Conservation (phyloP, 23 red algal genomes). For the Gracilaria caudata region DNA sequence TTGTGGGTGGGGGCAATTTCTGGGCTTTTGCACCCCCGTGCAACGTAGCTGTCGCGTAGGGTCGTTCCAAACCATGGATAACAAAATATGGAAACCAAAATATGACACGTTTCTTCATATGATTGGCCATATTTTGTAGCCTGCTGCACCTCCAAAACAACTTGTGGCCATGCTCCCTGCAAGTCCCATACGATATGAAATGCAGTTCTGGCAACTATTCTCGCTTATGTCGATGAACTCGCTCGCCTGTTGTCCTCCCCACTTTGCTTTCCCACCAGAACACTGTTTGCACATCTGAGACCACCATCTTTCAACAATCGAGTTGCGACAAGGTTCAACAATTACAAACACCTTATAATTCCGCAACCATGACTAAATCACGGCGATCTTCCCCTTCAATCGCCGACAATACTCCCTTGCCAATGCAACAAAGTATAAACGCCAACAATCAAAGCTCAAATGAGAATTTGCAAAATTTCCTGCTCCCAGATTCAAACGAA, state of each 20-base stretch:
- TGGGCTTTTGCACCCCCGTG: too few relatives aligned
- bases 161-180: neutral
- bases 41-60: neutral
- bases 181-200: constrained; percentile 20
- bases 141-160: constrained; percentile 1
- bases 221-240: neutral
- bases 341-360: neutral
- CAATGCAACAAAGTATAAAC: neutral
- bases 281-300: neutral
- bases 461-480: too few relatives aligned
- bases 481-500: neutral
- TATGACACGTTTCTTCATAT: constrained; percentile 17
- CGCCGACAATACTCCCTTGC: neutral
- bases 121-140: constrained; percentile 29
- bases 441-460: neutral
- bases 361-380: neutral
- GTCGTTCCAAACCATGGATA: constrained; percentile 17
- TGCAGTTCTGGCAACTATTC: neutral
- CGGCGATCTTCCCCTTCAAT: neutral
- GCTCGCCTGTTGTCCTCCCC: neutral
- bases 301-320: neutral
- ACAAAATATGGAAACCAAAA: constrained; percentile 21
- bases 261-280: neutral
- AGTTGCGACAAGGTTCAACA: neutral
- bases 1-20: too few relatives aligned